phyloP scores from a whole-genome alignment of 352 stramenopile species.

The Pythium myriotylum region DNA sequence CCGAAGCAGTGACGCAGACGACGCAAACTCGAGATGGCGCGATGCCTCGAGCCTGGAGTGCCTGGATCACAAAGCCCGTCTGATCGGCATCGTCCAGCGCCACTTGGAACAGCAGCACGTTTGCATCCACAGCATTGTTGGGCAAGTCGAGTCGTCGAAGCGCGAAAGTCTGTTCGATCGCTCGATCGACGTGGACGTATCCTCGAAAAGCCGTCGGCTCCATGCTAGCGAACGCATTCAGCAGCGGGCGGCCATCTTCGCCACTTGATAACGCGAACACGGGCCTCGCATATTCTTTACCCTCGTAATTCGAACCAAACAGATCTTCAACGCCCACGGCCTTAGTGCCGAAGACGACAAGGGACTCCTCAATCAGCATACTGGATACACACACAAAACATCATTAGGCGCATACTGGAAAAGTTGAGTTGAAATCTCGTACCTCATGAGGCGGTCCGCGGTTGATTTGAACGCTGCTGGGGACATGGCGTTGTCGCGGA shows the following conservation, averaged over 20 bases:
- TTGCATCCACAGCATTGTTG: conserved; percentile 4
- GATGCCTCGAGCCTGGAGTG: conserved; percentile 12
- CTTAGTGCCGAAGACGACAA: conserved; percentile 26
- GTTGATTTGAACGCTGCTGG: conserved; percentile 14
- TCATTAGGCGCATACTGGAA: no score
- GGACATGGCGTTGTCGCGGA: conserved; percentile 9
- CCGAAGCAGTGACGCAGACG: conserved; percentile 11
- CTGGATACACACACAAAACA: no score
- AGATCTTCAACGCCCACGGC: conserved; percentile 16
- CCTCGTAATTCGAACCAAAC: conserved; percentile 17
- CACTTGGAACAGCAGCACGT: conserved; percentile 20
- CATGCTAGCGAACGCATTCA: conserved; percentile 20
- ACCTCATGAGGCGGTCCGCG: conserved; percentile 27
- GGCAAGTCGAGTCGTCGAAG: conserved; percentile 16
- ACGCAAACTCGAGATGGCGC: conserved; percentile 13
- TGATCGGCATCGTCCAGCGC: conserved; percentile 5
- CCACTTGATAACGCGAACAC: conserved; percentile 11
- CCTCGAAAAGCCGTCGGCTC: conserved; percentile 20
- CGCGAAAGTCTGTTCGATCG: neutral
- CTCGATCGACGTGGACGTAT: conserved; percentile 4
- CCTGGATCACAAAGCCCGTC: conserved; percentile 1
- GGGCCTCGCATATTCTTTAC: conserved; percentile 20
- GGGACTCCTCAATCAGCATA: conserved; percentile 25
- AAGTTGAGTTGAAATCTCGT: no score
- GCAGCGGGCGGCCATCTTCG: conserved; percentile 5